Evolutionary conservation across 768 basidiomycete genomes (phyloP).

Genomic region (Boletus insuetus): DNA sequence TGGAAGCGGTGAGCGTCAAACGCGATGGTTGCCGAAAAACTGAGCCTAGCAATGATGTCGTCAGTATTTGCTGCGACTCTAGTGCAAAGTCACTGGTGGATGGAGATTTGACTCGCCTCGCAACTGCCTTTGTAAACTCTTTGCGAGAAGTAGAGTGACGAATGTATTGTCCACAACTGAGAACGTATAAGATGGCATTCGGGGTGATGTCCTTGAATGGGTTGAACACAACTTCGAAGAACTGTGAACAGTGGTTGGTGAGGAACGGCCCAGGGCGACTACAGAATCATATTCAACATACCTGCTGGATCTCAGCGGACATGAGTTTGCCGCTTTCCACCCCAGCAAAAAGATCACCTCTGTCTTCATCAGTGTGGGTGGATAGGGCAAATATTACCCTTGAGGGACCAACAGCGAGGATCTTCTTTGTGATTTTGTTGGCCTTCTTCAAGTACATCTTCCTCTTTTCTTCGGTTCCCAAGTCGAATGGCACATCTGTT

Average conservation of each 20-base stretch:
- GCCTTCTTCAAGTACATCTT: background rate
- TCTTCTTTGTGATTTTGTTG: background rate
- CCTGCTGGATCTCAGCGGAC: background rate
- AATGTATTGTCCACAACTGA: background rate
- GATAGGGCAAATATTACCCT: background rate
- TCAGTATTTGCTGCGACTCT: background rate
- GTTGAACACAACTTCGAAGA: background rate
- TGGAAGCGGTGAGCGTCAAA: background rate
- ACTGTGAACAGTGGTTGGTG: background rate
- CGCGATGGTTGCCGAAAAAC: background rate
- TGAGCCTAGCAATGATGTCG: background rate
- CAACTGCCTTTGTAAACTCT: background rate
- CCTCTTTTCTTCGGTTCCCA: background rate
- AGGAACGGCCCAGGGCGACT: background rate
- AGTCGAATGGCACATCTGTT: background rate
- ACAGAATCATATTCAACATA: too few relatives aligned
- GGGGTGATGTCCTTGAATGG: background rate
- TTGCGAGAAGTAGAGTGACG: background rate
- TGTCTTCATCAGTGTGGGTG: background rate
- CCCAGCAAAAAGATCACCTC: background rate
- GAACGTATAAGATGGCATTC: background rate
- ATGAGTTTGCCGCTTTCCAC: background rate
- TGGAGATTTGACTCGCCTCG: background rate
- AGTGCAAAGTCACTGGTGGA: background rate
- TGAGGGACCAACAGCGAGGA: background rate